phyloP scores from a whole-genome alignment of 192 early-diverging fungal genomes.

The Umbelopsis sp. region DNA sequence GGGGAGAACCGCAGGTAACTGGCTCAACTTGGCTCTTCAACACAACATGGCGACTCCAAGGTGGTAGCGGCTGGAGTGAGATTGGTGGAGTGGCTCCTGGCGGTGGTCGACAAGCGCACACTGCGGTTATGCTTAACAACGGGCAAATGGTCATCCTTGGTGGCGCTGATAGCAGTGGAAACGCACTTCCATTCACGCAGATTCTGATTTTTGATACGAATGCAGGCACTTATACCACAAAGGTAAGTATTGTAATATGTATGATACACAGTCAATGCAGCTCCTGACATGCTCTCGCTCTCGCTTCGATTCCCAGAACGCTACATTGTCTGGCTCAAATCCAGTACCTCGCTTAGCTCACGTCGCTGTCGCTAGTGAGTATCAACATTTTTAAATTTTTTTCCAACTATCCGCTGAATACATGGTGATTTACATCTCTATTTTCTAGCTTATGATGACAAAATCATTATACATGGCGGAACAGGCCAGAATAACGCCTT shows the following conservation, averaged over 20 bases:
- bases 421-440: background rate
- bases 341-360: constrained; percentile 16
- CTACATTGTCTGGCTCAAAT: background rate
- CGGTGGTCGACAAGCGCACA: constrained; percentile 18
- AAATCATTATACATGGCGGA: constrained; percentile 21
- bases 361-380: constrained; percentile 13
- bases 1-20: constrained; percentile 5
- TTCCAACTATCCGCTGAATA: background rate
- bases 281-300: background rate
- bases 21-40: background rate
- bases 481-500: background rate
- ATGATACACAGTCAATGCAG: background rate
- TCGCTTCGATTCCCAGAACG: background rate
- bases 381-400: background rate
- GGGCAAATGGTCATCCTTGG: constrained; percentile 28
- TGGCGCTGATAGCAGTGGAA: background rate
- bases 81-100: constrained; percentile 9
- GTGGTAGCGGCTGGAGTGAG: background rate
- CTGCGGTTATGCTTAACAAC: constrained; percentile 8
- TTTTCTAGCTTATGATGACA: constrained; percentile 7
- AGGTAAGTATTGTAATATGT: background rate
- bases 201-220: constrained; percentile 20
- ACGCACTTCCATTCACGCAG: background rate
- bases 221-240: background rate
- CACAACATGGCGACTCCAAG: constrained; percentile 14